Base-by-base conservation (phyloP, 331 rosid species). In the Phaseolus coccineus region DNA sequence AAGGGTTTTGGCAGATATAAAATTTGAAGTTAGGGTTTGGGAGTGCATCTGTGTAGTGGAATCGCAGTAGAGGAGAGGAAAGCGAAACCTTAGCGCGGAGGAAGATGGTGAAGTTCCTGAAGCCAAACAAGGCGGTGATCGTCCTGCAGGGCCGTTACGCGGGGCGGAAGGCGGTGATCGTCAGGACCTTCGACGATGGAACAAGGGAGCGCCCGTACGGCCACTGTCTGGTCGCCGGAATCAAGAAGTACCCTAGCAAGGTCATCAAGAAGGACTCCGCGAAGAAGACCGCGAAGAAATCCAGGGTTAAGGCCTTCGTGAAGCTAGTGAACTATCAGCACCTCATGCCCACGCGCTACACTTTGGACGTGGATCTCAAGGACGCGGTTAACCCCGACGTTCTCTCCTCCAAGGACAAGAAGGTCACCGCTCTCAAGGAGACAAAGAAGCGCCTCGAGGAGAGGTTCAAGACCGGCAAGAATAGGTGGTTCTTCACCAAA, bases 401-500 rank as follows among this genome's bases (percentile, higher is more conserved):
- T 0, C 83, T 88, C 6, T 77, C 74, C 14, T 78, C 90, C 22
- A 90, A 85, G 84, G 94, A 83, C 69, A 87, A 86, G 83, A 91
- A 90, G 92, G 93, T 91, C 13, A 82, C 85, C 0, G 89, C 93
- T 0, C 79, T 89, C 46, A 92, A 92, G 83, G 97, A 88, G 80
- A 80, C 89, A 24, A 90, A 92, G 85, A 88, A 88, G 87, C 78
- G 93, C 28, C 56, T 92, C 7, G 94, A 92, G 81, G 93, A 92
- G 65, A 75, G 97, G 87, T 92, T 92, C 69, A 92, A 88, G 85
- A 84, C 90, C 3, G 93, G 94, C 25, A 92, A 88, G 83, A 90
- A 90, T 68, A 73, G 94, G 82, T 88, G 94, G 91, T 92, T 90
- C 75, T 92, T 92, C 66, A 92, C 94, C 66, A 88, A 90, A 81